Base-by-base conservation (phyloP, 2,329 filamentous ascomycete genomes). In the Hymenoscyphus occultus region DNA sequence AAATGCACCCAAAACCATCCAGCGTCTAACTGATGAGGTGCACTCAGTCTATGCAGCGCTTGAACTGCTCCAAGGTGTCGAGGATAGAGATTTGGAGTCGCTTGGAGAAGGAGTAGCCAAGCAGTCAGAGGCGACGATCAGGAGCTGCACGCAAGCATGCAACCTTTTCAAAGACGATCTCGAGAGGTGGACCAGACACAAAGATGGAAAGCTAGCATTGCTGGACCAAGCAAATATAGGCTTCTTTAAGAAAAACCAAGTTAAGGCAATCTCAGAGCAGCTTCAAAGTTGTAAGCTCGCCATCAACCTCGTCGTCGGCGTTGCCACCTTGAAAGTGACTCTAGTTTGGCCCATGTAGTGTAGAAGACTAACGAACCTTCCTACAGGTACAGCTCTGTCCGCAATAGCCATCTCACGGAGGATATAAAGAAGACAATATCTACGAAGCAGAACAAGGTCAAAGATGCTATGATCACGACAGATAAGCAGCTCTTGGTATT, bases 181-280 rank as follows among this genome's bases (percentile, higher is more conserved):
- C 60, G 65, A 73, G 61, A 67, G 67, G 59, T 77, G 74, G 75
- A 77, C 75, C 39, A 72, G 71, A 69, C 74, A 76, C 72, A 64
- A n/a, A n/a, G n/a, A n/a, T n/a, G n/a, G n/a, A n/a, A n/a, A n/a
- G n/a, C n/a, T n/a, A n/a, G n/a, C n/a, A n/a, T 76, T 68, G 72
- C 70, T 67, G 65, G 75, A 76, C 66, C 70, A 72, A 69, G 70
- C 72, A 68, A 76, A 68, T 61, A 73, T 77, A 31, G 75, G 76
- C 65, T 72, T 77, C 69, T 73, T 77, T 67, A 77, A 74, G 71
- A 65, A 77, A 68, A 66, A 69, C 58, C 67, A 76, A 67, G 68
- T 74, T 28, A 76, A 74, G 68, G 72, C 75, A 56, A 76, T 76
- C 66, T 76, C 74, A 32, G 72, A 75, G 66, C 74, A 76, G 70